These are phyloP conservation scores for Aspergillus sp. DNA, from an alignment of 2,329 filamentous ascomycete genomes.

Conservation along the genomic window DNA sequence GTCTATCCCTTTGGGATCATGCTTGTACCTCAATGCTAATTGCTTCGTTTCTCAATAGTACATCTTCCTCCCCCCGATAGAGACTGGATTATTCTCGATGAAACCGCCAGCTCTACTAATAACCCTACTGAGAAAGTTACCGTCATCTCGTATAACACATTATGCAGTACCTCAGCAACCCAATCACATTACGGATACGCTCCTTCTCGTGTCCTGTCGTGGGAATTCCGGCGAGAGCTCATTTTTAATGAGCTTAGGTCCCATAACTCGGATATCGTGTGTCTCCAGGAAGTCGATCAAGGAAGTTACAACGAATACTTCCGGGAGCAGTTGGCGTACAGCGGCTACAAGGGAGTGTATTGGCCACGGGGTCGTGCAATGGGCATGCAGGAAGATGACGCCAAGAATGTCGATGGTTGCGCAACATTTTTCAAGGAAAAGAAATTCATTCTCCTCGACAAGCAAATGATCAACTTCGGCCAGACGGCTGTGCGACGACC, in stretches of 20 bases:
- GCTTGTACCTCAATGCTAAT: conserved; percentile 9
- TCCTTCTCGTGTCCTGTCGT: conserved; percentile 69
- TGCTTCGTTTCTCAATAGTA: conserved; percentile 44
- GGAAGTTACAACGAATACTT: conserved; percentile 91
- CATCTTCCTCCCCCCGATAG: conserved; percentile 70
- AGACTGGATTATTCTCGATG: conserved; percentile 68
- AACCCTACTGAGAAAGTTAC: conserved; percentile 62
- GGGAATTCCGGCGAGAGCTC: conserved; percentile 77
- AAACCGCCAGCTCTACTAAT: conserved; percentile 42
- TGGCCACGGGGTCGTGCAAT: conserved; percentile 84
- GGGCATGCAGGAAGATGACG: conserved; percentile 86
- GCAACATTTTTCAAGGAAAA: conserved; percentile 93
- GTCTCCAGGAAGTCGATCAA: conserved; percentile 86
- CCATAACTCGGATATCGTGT: conserved; percentile 80
- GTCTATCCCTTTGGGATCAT: conserved; percentile 11
- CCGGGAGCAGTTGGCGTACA: conserved; percentile 73
- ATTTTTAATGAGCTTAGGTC: conserved; percentile 76
- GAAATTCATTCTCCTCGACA: conserved; percentile 91
- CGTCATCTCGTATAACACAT: conserved; percentile 88
- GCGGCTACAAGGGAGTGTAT: conserved; percentile 90
- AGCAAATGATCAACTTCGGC: conserved; percentile 87
- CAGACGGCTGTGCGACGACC: conserved; percentile 88
- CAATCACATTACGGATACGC: conserved; percentile 83
- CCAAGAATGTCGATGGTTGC: conserved; percentile 86
- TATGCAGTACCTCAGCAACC: conserved; percentile 91